These are phyloP conservation scores for Cornus florida DNA, from an alignment of 148 eudicot genomes.

Conservation along the genomic window DNA sequence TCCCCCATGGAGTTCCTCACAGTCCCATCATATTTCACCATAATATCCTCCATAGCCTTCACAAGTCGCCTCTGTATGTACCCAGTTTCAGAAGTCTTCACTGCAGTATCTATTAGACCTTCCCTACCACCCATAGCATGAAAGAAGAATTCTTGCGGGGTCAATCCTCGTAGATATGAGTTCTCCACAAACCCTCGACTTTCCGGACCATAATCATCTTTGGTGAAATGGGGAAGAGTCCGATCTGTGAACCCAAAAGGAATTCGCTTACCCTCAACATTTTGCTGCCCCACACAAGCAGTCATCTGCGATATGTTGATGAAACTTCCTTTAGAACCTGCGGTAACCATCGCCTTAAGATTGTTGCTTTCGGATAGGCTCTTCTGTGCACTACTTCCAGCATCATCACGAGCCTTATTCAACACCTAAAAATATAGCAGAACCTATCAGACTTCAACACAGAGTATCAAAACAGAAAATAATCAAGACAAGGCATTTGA, in stretches of 20 bases:
- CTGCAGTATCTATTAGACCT: slow-evolving; percentile 19
- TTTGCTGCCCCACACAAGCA: slow-evolving; percentile 1
- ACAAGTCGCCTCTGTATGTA: slow-evolving; percentile 57
- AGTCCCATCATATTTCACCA: slow-evolving; percentile 61
- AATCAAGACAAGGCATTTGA: neutral
- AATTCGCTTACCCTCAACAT: neutral
- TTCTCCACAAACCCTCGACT: slow-evolving; percentile 54
- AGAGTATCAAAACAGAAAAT: neutral
- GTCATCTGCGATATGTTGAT: slow-evolving; percentile 1
- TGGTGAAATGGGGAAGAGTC: neutral
- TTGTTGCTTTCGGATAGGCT: neutral
- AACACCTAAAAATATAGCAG: neutral
- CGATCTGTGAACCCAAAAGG: neutral
- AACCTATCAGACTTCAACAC: neutral
- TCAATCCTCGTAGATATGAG: slow-evolving; percentile 37
- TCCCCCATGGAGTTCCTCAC: slow-evolving; percentile 55
- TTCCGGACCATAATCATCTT: neutral
- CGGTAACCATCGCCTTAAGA: neutral
- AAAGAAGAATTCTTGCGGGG: slow-evolving; percentile 39
- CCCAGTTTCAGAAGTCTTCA: slow-evolving; percentile 27
- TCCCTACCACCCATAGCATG: slow-evolving; percentile 69
- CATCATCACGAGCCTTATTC: neutral
- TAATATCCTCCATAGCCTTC: slow-evolving; percentile 22
- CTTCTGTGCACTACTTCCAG: neutral
- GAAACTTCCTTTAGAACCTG: neutral